Evolutionary conservation across 1,139 yeast genomes (phyloP), one percentile per base, ranked within the genome.

Genomic region (Insectozyma bohioensis): DNA sequence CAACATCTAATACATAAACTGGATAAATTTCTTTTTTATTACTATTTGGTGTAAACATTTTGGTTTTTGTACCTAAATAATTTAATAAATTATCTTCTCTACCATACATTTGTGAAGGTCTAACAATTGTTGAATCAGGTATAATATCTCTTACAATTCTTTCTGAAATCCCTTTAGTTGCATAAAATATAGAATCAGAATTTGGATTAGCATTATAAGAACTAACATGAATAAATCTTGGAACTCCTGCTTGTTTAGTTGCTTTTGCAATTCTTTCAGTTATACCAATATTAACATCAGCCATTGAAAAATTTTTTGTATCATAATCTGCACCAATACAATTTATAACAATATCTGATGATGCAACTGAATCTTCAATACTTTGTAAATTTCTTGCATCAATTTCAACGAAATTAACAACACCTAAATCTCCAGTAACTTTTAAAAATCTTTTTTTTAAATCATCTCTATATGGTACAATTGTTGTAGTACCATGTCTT

Each of bases 381-480:
- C 88, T 79, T 55, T 81, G 67, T 48, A 84, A 48, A 63, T 86
- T 86, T 59, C 95, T 74, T 45, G 87, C 66, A 56, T 86, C 95
- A 54, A 85, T 80, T 61, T 86, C 95, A 45, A 85, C 78, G 58
- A 80, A 82, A 62, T 83, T 84, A 34, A 86, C 88, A 31, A 86
- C 95, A 16, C 95, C 95, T 47, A 86, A 74, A 58, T 86, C 95
- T 33, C 95, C 95, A 29, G 81, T 69, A 35, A 84, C 87, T 63
- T 85, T 86, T 51, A 86, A 71, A 54, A 84, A 86, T 52, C 95
- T 75, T 62, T 76, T 80, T 52, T 81, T 78, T 72, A 81, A 71
- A 50, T 84, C 92, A 55, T 86, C 90, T 56, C 95, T 74, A 66
- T 55, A 85, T 14, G 95, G 95, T 5, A 78, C 83, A 36, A 85